Evolutionary conservation across 768 basidiomycete genomes (phyloP), one percentile per base, ranked within the genome.

Genomic region (Serendipita vermifera): DNA sequence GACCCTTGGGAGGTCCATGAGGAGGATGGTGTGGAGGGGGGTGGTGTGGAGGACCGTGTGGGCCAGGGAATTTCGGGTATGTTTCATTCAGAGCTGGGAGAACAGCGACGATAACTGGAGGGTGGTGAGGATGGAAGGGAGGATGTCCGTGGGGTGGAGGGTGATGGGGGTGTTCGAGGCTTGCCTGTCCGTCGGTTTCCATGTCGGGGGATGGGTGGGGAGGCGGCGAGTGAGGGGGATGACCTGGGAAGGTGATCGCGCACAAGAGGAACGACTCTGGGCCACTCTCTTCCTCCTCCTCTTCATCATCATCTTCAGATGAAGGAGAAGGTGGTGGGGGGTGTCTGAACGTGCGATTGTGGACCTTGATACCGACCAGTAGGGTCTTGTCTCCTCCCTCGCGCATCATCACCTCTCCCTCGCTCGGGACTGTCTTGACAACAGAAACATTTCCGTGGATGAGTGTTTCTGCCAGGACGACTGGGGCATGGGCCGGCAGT

Each of bases 281-380:
- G n/a, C n/a, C n/a, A n/a, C n/a, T 43, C 41, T 43, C 24, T 24
- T 43, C 41, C 14, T 43, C 41, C 41, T 43, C 41, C 41, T 43
- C 41, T 26, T 43, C 41, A 26, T 11, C 9, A n/a, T 26, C 13
- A 43, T 43, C 41, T 17, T 13, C 36, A 13, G 17, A 13, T 38
- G 17, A 38, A 38, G 13, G 14, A 38, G 17, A 38, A 2, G 41
- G 41, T 11, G 26, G 20, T 24, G 14, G 14, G 9, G 26, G 41
- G 26, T 24, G 41, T 26, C n/a, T n/a, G n/a, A n/a, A n/a, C n/a
- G n/a, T n/a, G n/a, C n/a, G n/a, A n/a, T 11, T 22, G 20, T 11
- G 14, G 11, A 43, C 41, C 26, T 43, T 43, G 41, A 43, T 26
- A 26, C 13, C 14, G 20, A 43, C 41, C 13, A 15, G 11, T 13